Evolutionary conservation across 345 rosid species (phyloP).

Genomic region (Lagerstroemia speciosa): DNA sequence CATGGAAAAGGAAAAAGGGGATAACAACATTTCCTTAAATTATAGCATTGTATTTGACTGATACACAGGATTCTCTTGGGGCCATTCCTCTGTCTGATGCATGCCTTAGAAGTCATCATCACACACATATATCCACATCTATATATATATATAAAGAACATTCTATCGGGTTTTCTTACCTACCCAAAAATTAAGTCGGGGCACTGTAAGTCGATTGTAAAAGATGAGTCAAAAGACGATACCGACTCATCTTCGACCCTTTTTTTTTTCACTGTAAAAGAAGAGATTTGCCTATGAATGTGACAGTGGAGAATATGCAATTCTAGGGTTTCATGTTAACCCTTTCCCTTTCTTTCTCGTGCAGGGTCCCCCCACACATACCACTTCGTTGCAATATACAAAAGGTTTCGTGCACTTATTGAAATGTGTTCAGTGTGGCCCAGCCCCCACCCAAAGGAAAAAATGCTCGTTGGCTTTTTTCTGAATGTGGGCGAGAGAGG

Average conservation of each 20-base stretch:
- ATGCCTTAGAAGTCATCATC: not conserved
- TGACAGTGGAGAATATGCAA: not conserved
- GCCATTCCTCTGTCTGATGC: not conserved
- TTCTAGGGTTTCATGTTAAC: not conserved
- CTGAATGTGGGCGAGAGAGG: not conserved
- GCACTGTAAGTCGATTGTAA: too few species aligned
- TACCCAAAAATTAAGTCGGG: too few species aligned
- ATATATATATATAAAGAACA: not conserved
- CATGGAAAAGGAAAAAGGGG: not conserved
- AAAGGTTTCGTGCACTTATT: not conserved
- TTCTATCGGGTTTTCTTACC: too few species aligned
- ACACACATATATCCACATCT: not conserved
- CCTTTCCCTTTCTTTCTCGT: not conserved
- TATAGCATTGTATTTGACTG: not conserved
- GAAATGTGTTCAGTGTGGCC: not conserved
- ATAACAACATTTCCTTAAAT: not conserved
- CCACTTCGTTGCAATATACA: not conserved
- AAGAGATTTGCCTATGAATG: too few species aligned
- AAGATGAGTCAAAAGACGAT: too few species aligned
- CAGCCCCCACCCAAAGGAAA: not conserved
- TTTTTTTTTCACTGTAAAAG: too few species aligned
- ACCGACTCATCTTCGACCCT: too few species aligned
- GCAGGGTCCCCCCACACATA: not conserved
- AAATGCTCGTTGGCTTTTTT: constrained; percentile 1
- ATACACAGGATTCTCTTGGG: not conserved